Percentiles rank a stretch among this genome's conserved stretches.
phyloP scores from a whole-genome alignment of 2,329 filamentous ascomycete genomes.

The Ceratocystis cubensis region DNA sequence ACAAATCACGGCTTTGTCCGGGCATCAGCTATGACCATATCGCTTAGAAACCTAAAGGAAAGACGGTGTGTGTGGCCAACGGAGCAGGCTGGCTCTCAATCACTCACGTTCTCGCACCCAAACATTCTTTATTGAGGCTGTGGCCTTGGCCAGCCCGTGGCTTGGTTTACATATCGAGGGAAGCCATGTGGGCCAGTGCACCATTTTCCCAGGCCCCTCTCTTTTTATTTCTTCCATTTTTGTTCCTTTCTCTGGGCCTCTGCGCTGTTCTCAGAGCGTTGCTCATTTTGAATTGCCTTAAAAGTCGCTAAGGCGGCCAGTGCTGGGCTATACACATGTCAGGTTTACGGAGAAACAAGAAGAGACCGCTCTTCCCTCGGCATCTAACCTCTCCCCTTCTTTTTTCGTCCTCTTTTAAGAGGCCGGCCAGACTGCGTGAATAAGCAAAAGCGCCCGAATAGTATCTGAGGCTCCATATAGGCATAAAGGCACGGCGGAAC shows the following conservation, averaged over 20 bases:
- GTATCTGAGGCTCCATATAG: neutral
- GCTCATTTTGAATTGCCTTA: too few relatives aligned
- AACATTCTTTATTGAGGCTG: neutral
- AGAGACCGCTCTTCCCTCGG: neutral
- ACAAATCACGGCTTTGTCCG: neutral
- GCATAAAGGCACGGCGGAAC: neutral
- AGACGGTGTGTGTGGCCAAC: neutral
- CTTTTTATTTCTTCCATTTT: neutral
- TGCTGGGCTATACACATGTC: neutral
- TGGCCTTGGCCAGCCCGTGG: neutral
- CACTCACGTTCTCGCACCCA: neutral
- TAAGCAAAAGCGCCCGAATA: neutral
- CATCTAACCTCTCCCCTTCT: neutral
- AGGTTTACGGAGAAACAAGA: neutral
- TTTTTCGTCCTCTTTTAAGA: neutral
- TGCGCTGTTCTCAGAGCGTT: neutral
- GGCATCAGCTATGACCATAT: neutral
- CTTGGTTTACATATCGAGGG: neutral
- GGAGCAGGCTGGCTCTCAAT: neutral
- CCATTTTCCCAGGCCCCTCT: neutral
- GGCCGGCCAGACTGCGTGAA: neutral
- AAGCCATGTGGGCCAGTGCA: constrained; percentile 3
- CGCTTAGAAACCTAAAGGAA: neutral
- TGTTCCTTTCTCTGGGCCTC: neutral
- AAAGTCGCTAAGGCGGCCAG: neutral